Evolutionary conservation across 495 filamentous ascomycete genomes (phyloP).

Genomic region (Patellaria atrata): DNA sequence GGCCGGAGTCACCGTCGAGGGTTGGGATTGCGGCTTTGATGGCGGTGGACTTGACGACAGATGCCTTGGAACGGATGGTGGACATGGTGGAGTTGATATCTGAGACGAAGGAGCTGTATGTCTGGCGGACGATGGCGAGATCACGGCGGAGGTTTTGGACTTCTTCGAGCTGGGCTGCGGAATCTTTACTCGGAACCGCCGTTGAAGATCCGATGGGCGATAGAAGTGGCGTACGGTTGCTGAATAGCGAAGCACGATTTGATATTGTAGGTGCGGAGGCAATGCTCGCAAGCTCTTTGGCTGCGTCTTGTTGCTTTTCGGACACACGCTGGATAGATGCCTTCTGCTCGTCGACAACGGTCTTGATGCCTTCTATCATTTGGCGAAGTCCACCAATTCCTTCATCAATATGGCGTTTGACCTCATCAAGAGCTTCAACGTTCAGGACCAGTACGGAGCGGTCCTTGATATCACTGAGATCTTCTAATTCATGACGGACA

Average conservation of each 20-base stretch:
- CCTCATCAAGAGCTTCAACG: constrained; percentile 87
- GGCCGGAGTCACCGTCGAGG: constrained; percentile 56
- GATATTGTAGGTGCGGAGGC: constrained; percentile 47
- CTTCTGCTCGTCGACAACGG: constrained; percentile 65
- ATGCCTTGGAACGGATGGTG: constrained; percentile 62
- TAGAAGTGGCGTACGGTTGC: constrained; percentile 8
- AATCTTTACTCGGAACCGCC: constrained; percentile 5
- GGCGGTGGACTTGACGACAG: constrained; percentile 60
- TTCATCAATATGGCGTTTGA: constrained; percentile 92
- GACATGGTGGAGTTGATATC: constrained; percentile 82
- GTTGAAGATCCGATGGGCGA: no score
- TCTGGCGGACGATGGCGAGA: constrained; percentile 83
- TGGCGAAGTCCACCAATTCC: constrained; percentile 66
- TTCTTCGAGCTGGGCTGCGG: constrained; percentile 46
- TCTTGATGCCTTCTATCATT: constrained; percentile 68
- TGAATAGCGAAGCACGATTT: constrained; percentile 12
- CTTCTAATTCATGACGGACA: constrained; percentile 88
- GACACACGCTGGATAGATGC: constrained; percentile 72
- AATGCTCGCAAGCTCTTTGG: constrained; percentile 78
- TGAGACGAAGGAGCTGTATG: constrained; percentile 76
- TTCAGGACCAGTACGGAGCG: constrained; percentile 87
- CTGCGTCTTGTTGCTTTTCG: constrained; percentile 77
- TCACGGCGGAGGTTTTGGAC: constrained; percentile 76
- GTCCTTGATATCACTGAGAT: constrained; percentile 89
- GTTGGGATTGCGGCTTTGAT: constrained; percentile 48